phyloP scores from a whole-genome alignment of 768 basidiomycete genomes.

The Leccinum disarticulatum region DNA sequence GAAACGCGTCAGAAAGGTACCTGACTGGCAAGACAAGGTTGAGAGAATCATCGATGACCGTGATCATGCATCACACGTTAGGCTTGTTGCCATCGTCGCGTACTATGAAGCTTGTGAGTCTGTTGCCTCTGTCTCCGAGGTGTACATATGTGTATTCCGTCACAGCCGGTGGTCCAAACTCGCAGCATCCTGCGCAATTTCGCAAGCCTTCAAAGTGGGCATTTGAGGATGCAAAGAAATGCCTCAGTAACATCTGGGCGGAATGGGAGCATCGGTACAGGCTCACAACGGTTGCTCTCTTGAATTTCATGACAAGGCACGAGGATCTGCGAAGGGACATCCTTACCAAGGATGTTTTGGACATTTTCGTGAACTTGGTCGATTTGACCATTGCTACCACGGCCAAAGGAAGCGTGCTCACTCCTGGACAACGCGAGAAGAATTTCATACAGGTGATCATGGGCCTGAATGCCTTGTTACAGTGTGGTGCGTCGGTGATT shows the following conservation, averaged over 20 bases:
- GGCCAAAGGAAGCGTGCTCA: too few relatives aligned
- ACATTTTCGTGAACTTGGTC: constrained; percentile 14
- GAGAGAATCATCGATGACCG: constrained; percentile 3
- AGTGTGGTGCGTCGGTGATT: constrained; percentile 8
- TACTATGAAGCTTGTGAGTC: constrained; percentile 22
- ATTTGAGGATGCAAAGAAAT: constrained; percentile 16
- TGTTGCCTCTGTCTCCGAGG: not conserved
- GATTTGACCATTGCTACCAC: constrained; percentile 9
- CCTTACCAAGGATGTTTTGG: constrained; percentile 14
- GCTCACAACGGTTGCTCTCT: constrained; percentile 19
- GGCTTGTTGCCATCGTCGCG: constrained; percentile 22
- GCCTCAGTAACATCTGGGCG: constrained; percentile 10
- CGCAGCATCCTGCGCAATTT: not conserved
- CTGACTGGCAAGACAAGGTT: constrained; percentile 10
- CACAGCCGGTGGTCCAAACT: constrained; percentile 8
- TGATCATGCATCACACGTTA: constrained; percentile 13
- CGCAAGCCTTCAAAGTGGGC: not conserved
- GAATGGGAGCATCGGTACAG: constrained; percentile 15
- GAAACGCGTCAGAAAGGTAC: constrained; percentile 13
- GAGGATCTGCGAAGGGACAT: constrained; percentile 13
- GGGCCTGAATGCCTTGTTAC: constrained; percentile 14
- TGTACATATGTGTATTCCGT: not conserved
- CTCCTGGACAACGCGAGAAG: not conserved
- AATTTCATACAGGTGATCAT: constrained; percentile 24
- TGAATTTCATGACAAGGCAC: constrained; percentile 23